Evolutionary conservation across 768 basidiomycete genomes (phyloP).

Genomic region (Clavulina sp.): DNA sequence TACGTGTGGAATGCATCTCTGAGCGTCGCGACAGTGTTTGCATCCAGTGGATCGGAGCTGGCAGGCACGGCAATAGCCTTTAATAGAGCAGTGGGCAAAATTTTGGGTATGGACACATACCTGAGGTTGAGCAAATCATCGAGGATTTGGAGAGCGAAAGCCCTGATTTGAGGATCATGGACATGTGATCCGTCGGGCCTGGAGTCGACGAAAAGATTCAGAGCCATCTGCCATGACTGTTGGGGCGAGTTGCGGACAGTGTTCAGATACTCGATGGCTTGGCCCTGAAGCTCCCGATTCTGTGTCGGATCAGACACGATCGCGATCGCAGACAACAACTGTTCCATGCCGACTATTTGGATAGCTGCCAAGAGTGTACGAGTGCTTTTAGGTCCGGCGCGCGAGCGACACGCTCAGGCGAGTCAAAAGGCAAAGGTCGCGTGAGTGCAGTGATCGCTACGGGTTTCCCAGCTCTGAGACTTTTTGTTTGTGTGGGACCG

Average conservation of each 20-base stretch:
- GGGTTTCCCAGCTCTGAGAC: too few species aligned
- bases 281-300: conserved; percentile 44
- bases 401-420: too few species aligned
- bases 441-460: too few species aligned
- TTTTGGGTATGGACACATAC: conserved; percentile 27
- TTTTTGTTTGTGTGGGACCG: too few species aligned
- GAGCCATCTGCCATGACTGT: conserved; percentile 56
- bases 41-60: conserved; percentile 17
- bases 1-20: conserved; percentile 67
- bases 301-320: conserved; percentile 62
- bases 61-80: neutral
- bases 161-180: conserved; percentile 54
- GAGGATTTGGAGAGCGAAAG: conserved; percentile 62
- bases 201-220: conserved; percentile 51
- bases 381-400: too few species aligned
- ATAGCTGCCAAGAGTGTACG: too few species aligned
- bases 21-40: conserved; percentile 21
- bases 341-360: conserved; percentile 19
- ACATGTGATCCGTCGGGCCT: conserved; percentile 44
- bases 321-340: conserved; percentile 43
- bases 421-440: too few species aligned
- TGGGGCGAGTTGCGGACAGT: conserved; percentile 58
- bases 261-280: conserved; percentile 71
- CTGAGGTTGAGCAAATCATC: conserved; percentile 71
- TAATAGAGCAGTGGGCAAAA: neutral